Evolutionary conservation across 805 yeast species (phyloP).

Genomic region (Cyberlindnera xishuangbannaensis): DNA sequence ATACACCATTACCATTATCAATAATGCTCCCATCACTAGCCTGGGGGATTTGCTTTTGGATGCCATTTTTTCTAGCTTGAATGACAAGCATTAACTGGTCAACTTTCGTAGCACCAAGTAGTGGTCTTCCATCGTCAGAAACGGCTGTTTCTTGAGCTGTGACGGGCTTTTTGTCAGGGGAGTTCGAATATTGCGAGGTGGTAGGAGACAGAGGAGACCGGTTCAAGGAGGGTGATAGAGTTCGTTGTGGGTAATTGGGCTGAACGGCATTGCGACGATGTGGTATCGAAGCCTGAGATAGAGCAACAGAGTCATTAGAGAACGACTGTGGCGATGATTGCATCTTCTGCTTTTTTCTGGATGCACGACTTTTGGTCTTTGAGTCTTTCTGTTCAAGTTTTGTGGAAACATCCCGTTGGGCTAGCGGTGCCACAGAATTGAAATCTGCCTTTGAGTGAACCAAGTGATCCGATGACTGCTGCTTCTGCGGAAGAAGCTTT

Average conservation of each 20-base stretch:
- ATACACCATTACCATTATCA: slow-evolving; percentile 43
- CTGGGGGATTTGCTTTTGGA: slow-evolving; percentile 56
- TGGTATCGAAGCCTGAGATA: not conserved
- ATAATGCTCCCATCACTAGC: slow-evolving; percentile 66
- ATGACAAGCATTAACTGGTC: slow-evolving; percentile 89
- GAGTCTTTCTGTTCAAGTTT: slow-evolving; percentile 1
- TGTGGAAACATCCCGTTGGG: not conserved
- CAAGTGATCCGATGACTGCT: slow-evolving; percentile 4
- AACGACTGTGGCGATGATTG: slow-evolving; percentile 1
- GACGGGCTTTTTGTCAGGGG: slow-evolving; percentile 27
- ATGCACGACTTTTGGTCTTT: slow-evolving; percentile 4
- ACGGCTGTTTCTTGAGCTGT: slow-evolving; percentile 42
- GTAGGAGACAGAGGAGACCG: slow-evolving; percentile 11
- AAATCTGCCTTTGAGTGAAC: no score
- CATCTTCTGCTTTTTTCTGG: slow-evolving; percentile 7
- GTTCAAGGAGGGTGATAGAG: no score
- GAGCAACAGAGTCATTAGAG: no score
- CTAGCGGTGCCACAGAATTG: no score
- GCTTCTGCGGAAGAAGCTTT: slow-evolving; percentile 5
- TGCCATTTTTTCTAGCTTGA: slow-evolving; percentile 79
- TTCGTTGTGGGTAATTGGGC: no score
- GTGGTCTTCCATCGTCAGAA: slow-evolving; percentile 60
- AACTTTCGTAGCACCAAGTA: slow-evolving; percentile 81
- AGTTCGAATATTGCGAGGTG: slow-evolving; percentile 9
- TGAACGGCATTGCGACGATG: slow-evolving; percentile 13